phyloP scores from a whole-genome alignment of 2,329 filamentous ascomycete species.

The Corniculantispora saksenae region DNA sequence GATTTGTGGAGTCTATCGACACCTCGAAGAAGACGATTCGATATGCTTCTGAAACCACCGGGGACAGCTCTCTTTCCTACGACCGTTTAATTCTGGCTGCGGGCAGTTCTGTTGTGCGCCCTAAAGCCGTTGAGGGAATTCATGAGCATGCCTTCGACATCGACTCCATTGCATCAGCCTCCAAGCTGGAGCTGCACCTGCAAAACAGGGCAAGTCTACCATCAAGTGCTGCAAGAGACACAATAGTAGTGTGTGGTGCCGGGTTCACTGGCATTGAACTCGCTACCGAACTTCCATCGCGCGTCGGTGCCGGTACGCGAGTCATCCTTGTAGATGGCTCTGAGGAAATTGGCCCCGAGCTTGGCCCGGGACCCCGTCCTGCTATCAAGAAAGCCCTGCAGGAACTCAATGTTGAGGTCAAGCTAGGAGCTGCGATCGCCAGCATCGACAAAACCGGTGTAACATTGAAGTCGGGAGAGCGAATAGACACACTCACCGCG shows the following conservation, averaged over 20 bases:
- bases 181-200: constrained; percentile 33
- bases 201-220: constrained; percentile 27
- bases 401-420: constrained; percentile 31
- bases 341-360: constrained; percentile 32
- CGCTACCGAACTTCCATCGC: constrained; percentile 32
- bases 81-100: constrained; percentile 39
- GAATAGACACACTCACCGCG: constrained; percentile 34
- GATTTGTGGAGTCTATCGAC: constrained; percentile 27
- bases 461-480: constrained; percentile 31
- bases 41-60: constrained; percentile 11
- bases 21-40: constrained; percentile 22
- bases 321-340: constrained; percentile 34
- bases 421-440: constrained; percentile 30
- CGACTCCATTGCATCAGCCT: constrained; percentile 31
- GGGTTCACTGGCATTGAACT: constrained; percentile 40
- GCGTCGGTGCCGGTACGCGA: constrained; percentile 24
- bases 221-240: constrained; percentile 31
- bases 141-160: constrained; percentile 36
- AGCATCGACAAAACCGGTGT: constrained; percentile 30
- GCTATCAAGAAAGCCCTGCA: constrained; percentile 33
- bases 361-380: constrained; percentile 36
- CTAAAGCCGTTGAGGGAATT: constrained; percentile 32
- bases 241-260: constrained; percentile 36
- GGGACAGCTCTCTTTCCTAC: constrained; percentile 27
- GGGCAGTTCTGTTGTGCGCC: constrained; percentile 35